phyloP scores from a whole-genome alignment of 257 asterid genomes.

The Solanum commersonii region DNA sequence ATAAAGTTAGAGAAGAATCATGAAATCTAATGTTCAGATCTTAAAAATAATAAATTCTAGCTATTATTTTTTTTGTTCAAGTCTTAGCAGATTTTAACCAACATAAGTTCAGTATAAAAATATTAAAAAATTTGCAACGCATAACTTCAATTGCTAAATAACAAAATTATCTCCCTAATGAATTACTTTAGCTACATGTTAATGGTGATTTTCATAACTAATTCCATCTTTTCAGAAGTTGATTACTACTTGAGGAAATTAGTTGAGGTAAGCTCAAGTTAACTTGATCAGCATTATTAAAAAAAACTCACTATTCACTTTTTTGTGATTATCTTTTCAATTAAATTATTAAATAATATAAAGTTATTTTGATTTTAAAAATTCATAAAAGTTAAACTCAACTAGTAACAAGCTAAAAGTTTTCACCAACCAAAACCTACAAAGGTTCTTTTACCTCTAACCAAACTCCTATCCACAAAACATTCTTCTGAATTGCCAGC shows the following conservation, averaged over 20 bases:
- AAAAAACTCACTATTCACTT: background rate
- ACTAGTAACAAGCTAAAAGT: background rate
- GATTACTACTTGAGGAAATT: too few species aligned
- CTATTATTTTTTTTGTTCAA: background rate
- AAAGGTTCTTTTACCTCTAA: background rate
- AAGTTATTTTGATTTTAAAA: background rate
- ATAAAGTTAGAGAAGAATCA: background rate
- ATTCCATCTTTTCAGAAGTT: too few species aligned
- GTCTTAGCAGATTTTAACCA: background rate
- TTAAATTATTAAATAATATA: background rate
- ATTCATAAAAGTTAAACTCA: background rate
- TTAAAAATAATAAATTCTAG: background rate
- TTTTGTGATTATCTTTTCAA: background rate
- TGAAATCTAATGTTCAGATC: background rate
- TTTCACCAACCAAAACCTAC: background rate
- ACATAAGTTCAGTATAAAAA: background rate
- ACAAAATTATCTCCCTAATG: background rate
- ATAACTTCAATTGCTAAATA: background rate
- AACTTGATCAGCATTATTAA: too few species aligned
- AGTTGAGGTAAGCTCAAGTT: too few species aligned
- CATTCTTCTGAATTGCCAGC: background rate
- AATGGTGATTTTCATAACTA: too few species aligned
- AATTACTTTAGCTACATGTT: background rate
- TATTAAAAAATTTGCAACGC: background rate
- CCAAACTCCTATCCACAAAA: background rate